These are phyloP conservation scores for Fusarium pininemorale DNA, from an alignment of 2,329 filamentous ascomycete genomes.

Conservation along the genomic window DNA sequence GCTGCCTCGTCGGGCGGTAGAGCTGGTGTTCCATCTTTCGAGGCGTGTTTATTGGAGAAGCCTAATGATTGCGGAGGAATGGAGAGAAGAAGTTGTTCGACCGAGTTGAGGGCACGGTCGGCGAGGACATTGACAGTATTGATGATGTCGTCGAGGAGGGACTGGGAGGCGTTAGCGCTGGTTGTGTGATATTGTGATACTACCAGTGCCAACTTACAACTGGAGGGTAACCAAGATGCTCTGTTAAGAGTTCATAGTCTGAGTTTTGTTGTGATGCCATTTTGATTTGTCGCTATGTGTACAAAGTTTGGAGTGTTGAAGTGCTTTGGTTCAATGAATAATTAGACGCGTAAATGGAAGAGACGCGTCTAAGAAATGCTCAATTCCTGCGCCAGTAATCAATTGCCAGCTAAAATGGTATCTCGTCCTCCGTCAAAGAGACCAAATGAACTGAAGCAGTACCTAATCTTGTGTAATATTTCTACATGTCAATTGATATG, in stretches of 20 bases:
- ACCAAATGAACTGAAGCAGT: no score
- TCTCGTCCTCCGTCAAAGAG: neutral
- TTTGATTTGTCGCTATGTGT: conserved; percentile 12
- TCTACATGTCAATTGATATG: neutral
- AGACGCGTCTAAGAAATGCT: conserved; percentile 15
- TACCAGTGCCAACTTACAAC: conserved; percentile 67
- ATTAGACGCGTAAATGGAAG: conserved; percentile 27
- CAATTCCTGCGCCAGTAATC: neutral
- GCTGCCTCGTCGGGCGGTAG: conserved; percentile 53
- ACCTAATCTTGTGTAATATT: neutral
- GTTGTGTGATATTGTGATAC: neutral
- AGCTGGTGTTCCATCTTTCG: conserved; percentile 47
- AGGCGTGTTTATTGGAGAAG: conserved; percentile 67
- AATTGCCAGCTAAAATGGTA: neutral
- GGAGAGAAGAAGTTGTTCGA: conserved; percentile 82
- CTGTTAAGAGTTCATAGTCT: conserved; percentile 80
- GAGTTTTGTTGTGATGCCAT: conserved; percentile 52
- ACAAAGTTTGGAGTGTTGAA: neutral
- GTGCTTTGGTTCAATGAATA: neutral
- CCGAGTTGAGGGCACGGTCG: conserved; percentile 86
- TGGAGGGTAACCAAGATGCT: conserved; percentile 95
- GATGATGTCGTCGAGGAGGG: conserved; percentile 96
- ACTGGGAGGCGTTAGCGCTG: conserved; percentile 58
- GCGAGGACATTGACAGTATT: conserved; percentile 95
- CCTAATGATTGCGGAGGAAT: conserved; percentile 81